Evolutionary conservation across 495 filamentous ascomycete species (phyloP), one percentile per base, ranked within the genome.

Genomic region (Hyaloscypha finlandica): DNA sequence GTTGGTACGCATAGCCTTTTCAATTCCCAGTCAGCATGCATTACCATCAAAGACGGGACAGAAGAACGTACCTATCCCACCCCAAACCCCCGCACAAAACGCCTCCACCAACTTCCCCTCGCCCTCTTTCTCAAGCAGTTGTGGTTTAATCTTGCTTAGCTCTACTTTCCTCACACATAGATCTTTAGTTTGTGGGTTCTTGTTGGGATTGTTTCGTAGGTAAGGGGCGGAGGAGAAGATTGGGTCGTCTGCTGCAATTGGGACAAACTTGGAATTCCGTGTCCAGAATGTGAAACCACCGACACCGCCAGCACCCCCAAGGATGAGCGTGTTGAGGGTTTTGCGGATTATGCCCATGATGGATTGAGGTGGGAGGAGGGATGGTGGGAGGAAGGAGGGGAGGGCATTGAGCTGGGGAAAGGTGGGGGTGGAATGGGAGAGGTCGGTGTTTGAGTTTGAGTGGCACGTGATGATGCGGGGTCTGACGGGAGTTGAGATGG

Each of bases 121-220:
- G 25, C 67, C 67, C 48, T 69, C 65, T 42, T 70, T 69, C 61
- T 89, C 80, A 11, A 90, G 76, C 63, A 93, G 77, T 64, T 86
- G 79, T 3, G 90, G 87, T 63, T 84, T 84, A 52, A 93, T 86
- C 72, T 87, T 84, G 39, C 73, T 74, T 32, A 93, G 76, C 0
- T 87, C 86, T 14, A 93, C 81, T 39, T 78, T 79, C 68, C 88
- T 85, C 59, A 89, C 73, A 63, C 83, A 87, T 20, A 89, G 70
- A 70, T 93, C 90, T 63, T 89, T 83, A 12, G 81, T 81, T 0
- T 82, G 79, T 0, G 88, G 82, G 77, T 90, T 90, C 29, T 78
- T 72, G 54, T 84, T 82, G 8, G 86, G 84, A 72, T 93, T 93
- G 74, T 84, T 81, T 58, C 80, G 83, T 5, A 75, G 71, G 77